phyloP scores from a whole-genome alignment of 495 filamentous ascomycete genomes.

The Acidomyces sp. region DNA sequence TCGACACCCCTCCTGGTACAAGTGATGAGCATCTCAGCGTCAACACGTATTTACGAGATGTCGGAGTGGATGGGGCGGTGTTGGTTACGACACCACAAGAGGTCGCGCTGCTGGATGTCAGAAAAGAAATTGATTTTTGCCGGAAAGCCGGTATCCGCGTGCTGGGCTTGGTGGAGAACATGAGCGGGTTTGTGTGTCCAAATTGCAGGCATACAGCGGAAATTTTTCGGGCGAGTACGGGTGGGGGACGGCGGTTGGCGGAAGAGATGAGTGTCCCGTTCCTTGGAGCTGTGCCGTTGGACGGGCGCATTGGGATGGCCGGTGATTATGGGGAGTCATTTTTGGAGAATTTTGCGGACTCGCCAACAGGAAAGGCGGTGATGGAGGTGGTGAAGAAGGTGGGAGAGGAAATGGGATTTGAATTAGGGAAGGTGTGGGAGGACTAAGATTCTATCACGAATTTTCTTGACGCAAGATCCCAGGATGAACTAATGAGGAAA shows the following conservation, averaged over 20 bases:
- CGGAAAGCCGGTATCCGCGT: constrained; percentile 82
- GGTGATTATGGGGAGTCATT: constrained; percentile 97
- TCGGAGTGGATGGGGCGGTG: constrained; percentile 82
- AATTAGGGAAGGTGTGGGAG: no score
- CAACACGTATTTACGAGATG: constrained; percentile 74
- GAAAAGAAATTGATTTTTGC: constrained; percentile 96
- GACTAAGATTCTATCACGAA: no score
- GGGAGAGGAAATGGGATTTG: constrained; percentile 9
- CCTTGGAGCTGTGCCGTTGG: constrained; percentile 80
- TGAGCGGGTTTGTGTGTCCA: constrained; percentile 91
- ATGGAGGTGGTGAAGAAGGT: constrained; percentile 19
- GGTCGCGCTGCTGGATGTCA: constrained; percentile 78
- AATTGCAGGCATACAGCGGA: constrained; percentile 68
- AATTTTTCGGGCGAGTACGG: constrained; percentile 86
- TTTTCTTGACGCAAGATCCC: no score
- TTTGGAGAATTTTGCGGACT: constrained; percentile 84
- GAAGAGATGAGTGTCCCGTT: constrained; percentile 77
- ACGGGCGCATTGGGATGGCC: constrained; percentile 87
- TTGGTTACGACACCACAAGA: constrained; percentile 93
- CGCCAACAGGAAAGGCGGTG: constrained; percentile 37
- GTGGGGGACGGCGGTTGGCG: constrained; percentile 66
- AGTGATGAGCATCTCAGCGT: constrained; percentile 90
- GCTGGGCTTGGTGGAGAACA: constrained; percentile 90
- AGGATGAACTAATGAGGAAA: no score
- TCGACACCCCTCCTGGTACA: constrained; percentile 92